Conservation (phyloP, 805 yeast species). For the Tanozyma kutaoensis region DNA sequence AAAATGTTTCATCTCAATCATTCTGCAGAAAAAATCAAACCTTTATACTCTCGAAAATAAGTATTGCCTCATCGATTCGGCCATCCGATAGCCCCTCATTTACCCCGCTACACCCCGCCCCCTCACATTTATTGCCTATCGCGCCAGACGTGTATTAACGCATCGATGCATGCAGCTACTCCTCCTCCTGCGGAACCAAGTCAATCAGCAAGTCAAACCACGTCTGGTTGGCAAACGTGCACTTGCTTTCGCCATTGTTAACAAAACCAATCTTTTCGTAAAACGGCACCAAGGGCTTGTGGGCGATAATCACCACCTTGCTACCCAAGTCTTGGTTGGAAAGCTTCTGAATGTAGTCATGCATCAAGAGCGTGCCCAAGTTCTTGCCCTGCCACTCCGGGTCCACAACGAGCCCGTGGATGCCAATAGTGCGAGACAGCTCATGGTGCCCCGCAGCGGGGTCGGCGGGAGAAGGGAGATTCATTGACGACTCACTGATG, state of each 20-base stretch:
- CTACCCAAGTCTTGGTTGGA: conserved; percentile 80
- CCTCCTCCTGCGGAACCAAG: conserved; percentile 29
- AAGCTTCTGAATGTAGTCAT: conserved; percentile 84
- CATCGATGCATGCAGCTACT: too few species aligned
- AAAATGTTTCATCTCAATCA: too few species aligned
- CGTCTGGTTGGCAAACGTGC: conserved; percentile 40
- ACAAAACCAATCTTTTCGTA: conserved; percentile 74
- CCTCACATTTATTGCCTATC: too few species aligned
- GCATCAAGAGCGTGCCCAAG: conserved; percentile 69
- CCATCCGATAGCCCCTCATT: too few species aligned
- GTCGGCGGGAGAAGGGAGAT: conserved; percentile 29
- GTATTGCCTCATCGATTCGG: too few species aligned
- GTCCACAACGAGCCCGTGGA: conserved; percentile 71
- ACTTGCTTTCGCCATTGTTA: conserved; percentile 50
- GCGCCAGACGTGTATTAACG: too few species aligned
- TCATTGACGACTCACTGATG: conserved; percentile 51
- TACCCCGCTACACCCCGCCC: too few species aligned
- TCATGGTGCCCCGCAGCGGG: conserved; percentile 56
- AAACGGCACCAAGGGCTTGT: conserved; percentile 55
- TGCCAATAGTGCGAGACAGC: conserved; percentile 57
- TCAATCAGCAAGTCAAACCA: conserved; percentile 51
- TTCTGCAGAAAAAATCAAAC: too few species aligned
- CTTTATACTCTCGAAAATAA: too few species aligned
- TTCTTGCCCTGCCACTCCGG: conserved; percentile 72
- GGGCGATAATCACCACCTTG: conserved; percentile 61